Conservation (phyloP, 2,329 filamentous ascomycete species). For the Penicillium sp. region DNA sequence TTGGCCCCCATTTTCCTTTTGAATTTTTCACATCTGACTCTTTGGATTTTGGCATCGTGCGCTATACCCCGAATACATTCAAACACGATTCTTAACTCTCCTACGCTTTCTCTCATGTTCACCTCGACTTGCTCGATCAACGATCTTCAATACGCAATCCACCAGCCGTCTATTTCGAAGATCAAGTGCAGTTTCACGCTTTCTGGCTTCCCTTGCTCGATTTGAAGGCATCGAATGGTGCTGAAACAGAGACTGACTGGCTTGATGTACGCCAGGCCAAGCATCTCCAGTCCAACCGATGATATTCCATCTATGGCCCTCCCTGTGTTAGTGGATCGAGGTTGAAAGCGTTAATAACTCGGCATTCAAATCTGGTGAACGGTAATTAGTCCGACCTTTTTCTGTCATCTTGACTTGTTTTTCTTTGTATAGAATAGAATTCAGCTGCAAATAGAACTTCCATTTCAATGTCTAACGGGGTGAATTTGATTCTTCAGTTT, state of each 20-base stretch:
- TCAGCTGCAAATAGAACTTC: neutral
- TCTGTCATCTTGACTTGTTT: neutral
- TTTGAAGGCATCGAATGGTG: neutral
- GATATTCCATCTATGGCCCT: neutral
- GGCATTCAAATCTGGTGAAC: neutral
- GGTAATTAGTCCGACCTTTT: neutral
- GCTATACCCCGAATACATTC: slow-evolving; percentile 11
- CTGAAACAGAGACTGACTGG: neutral
- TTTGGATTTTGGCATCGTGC: slow-evolving; percentile 9
- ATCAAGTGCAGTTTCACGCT: too few relatives aligned
- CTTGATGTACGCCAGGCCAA: neutral
- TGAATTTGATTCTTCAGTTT: neutral
- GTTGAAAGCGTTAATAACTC: neutral
- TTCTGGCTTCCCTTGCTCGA: neutral
- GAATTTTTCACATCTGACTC: neutral
- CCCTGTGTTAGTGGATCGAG: too few relatives aligned
- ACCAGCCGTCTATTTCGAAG: neutral
- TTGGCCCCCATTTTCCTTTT: neutral
- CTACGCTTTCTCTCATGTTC: neutral
- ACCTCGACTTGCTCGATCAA: neutral
- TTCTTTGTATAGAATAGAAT: neutral
- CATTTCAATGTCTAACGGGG: neutral
- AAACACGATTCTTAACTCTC: slow-evolving; percentile 1
- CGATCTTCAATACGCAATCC: neutral
- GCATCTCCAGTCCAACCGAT: neutral